Base-by-base conservation (phyloP, 2,329 filamentous ascomycete species). In the Trichoderma sp. region DNA sequence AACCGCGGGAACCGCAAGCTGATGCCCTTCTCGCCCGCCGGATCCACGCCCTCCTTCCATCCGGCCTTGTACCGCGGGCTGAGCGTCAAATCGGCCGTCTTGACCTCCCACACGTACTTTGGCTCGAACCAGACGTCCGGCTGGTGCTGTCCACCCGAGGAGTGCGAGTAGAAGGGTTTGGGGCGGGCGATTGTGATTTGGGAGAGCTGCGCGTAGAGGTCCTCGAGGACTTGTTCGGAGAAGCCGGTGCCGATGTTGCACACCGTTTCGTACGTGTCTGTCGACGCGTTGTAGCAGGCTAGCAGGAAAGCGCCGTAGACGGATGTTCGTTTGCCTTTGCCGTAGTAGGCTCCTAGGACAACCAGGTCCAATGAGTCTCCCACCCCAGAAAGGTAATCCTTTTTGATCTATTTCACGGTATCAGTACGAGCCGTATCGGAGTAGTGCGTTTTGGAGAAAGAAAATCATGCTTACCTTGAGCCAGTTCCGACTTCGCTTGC, bases 221-320 rank as follows among this genome's bases (percentile, higher is more conserved):
- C 90, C 72, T 96, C 91, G n/a, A 99, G 89, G 3, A 94, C 84
- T n/a, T 89, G 91, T 78, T 99, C 95, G 0, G 90, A 94, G 79
- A 99, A 99, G 2, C 95, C 95, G 0, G 95, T 99, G 70, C 95
- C 95, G 72, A 99, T 98, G 77, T 99, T 99, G 85, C 95, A 99
- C 2, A 99, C 89, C 0, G 93, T 96, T 78, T 99, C 95, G 79
- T 96, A 99, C 1, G 83, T 88, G 67, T 99, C 92, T 1, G 84
- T 87, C 58, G 78, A 82, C 0, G 90, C 80, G 76, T 97, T 98
- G 81, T 96, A 96, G 78, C 94, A 97, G 6, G 94, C 95, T 4
- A 99, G 86, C 17, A 98, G 83, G 82, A 99, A 99, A 7, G 95
- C 93, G 65, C 95, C 95, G 74, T 97, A 99, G 65, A 96, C 92